These are phyloP conservation scores for Jacaranda mimosifolia DNA, from an alignment of 257 asterid species.

Conservation along the genomic window DNA sequence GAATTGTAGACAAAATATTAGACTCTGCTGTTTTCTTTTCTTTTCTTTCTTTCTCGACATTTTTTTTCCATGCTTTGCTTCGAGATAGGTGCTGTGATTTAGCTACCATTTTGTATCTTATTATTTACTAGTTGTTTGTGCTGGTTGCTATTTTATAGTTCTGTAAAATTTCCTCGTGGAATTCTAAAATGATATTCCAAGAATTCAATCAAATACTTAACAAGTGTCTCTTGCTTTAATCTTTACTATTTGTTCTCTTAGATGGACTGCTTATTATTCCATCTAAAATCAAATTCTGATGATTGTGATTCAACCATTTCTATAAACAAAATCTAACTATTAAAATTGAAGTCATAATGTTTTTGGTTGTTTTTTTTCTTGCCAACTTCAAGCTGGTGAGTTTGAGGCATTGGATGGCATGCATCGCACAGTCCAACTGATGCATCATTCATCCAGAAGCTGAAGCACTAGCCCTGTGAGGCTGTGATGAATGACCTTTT, in stretches of 20 bases:
- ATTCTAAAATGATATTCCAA: background rate
- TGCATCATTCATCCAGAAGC: background rate
- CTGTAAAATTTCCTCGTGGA: background rate
- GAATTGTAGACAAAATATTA: no score
- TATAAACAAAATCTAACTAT: background rate
- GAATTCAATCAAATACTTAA: background rate
- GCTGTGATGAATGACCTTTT: constrained; percentile 7
- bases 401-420: background rate
- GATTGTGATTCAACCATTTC: background rate
- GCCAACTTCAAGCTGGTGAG: background rate
- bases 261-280: background rate
- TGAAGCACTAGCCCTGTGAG: background rate
- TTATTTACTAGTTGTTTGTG: background rate
- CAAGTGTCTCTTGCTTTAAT: background rate
- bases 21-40: no score
- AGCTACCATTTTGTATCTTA: background rate
- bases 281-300: background rate
- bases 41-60: no score
- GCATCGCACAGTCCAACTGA: background rate
- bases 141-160: background rate
- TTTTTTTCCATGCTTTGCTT: no score
- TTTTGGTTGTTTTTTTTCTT: background rate
- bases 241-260: background rate
- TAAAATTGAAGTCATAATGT: background rate
- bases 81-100: background rate